Evolutionary conservation across 129 eudicot genomes (phyloP).

Genomic region (Tanacetum coccineum): DNA sequence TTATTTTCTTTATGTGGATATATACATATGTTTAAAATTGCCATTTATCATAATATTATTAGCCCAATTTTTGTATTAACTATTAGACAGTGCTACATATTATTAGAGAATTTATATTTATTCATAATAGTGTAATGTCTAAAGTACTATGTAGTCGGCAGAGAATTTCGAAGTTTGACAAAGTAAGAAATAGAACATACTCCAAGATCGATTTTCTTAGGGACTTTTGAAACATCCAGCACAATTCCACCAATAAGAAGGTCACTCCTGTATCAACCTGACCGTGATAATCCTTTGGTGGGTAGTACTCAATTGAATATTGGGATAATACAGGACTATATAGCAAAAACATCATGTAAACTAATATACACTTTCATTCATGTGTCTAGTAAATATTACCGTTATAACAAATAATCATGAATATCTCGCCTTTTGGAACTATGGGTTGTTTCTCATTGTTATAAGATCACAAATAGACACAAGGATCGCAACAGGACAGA

Average conservation of each 20-base stretch:
- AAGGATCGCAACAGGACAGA: too few species aligned
- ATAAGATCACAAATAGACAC: too few species aligned
- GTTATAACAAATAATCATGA: too few species aligned
- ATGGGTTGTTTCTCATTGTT: too few species aligned
- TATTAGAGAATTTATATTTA: too few species aligned
- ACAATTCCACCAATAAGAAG: slow-evolving; percentile 86
- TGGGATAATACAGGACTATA: slow-evolving; percentile 83
- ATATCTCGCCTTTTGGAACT: too few species aligned
- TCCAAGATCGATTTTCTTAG: slow-evolving; percentile 65
- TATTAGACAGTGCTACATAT: too few species aligned
- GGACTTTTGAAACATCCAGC: slow-evolving; percentile 73
- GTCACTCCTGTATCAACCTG: slow-evolving; percentile 97
- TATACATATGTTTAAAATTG: background rate
- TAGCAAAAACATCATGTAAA: slow-evolving; percentile 20
- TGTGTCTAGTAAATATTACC: background rate
- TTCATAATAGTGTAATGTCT: too few species aligned
- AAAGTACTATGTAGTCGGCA: too few species aligned
- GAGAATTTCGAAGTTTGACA: background rate
- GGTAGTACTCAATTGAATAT: slow-evolving; percentile 79
- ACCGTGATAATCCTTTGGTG: slow-evolving; percentile 75
- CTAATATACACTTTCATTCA: slow-evolving; percentile 19
- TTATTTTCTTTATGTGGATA: too few species aligned
- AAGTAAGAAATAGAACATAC: slow-evolving; percentile 44
- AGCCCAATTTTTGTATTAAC: too few species aligned
- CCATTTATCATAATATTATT: too few species aligned